phyloP scores from a whole-genome alignment of 495 filamentous ascomycete species.

The Hypomontagnella monticulosa region DNA sequence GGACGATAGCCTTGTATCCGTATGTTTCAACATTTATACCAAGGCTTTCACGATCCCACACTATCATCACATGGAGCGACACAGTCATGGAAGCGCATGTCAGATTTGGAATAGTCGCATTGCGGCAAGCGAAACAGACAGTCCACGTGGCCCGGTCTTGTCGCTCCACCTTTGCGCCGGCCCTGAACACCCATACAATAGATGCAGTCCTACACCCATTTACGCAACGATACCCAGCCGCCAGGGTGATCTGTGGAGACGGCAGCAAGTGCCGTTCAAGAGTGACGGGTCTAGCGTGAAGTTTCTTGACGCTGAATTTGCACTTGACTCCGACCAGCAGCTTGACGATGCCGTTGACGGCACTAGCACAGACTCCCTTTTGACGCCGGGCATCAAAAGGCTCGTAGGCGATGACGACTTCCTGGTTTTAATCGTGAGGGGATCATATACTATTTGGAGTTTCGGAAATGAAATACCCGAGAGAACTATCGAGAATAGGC shows the following conservation, averaged over 20 bases:
- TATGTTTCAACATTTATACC: conserved; percentile 48
- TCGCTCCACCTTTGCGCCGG: conserved; percentile 19
- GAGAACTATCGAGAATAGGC: conserved; percentile 1
- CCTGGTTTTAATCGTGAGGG: conserved; percentile 34
- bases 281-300: neutral
- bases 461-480: conserved; percentile 38
- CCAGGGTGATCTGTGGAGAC: conserved; percentile 7
- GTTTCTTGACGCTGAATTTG: conserved; percentile 24
- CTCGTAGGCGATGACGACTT: conserved; percentile 46
- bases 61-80: conserved; percentile 29
- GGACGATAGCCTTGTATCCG: conserved; percentile 34
- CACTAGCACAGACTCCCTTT: neutral
- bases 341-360: neutral
- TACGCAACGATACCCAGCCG: conserved; percentile 21
- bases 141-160: conserved; percentile 9
- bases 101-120: conserved; percentile 43
- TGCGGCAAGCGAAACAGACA: conserved; percentile 27
- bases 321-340: conserved; percentile 19
- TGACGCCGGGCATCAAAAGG: conserved; percentile 12
- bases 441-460: conserved; percentile 40
- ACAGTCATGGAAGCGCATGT: conserved; percentile 28
- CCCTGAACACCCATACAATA: neutral
- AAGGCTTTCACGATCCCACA: conserved; percentile 42
- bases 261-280: conserved; percentile 8
- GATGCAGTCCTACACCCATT: conserved; percentile 6